A percentile compares a stretch with the other conserved stretches of the same genome.
These are phyloP conservation scores for Plasmodium cynomolgi DNA, from an alignment of 169 alveolate genomes.

Conservation along the genomic window DNA sequence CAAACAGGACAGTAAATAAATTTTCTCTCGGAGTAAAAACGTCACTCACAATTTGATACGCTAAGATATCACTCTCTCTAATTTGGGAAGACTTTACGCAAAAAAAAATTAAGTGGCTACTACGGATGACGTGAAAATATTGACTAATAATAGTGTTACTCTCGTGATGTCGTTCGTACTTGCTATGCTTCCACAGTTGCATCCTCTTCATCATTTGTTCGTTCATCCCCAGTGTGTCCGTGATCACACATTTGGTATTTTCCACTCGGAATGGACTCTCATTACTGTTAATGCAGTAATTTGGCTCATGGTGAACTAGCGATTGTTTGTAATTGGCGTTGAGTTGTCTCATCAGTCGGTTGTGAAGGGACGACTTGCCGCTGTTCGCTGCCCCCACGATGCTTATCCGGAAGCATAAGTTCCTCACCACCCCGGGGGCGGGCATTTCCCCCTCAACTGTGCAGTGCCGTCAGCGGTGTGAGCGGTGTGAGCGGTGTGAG, in stretches of 20 bases:
- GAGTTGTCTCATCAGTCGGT: slow-evolving; percentile 3
- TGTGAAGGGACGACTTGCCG: slow-evolving; percentile 56
- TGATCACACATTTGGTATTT: slow-evolving; percentile 22
- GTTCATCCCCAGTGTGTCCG: slow-evolving; percentile 54
- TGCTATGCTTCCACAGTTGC: neutral
- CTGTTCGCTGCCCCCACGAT: slow-evolving; percentile 64
- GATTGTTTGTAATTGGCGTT: slow-evolving; percentile 50
- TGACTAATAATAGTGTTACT: slow-evolving; percentile 23
- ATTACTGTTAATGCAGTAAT: slow-evolving; percentile 26
- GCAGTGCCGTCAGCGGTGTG: neutral
- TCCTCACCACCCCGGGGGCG: neutral
- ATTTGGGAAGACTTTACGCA: slow-evolving; percentile 12
- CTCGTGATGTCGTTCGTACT: neutral
- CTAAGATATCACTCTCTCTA: slow-evolving; percentile 29
- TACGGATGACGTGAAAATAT: slow-evolving; percentile 8
- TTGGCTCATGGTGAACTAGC: slow-evolving; percentile 4
- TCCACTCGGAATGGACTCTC: slow-evolving; percentile 8
- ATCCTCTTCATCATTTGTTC: slow-evolving; percentile 41
- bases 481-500: too few relatives aligned
- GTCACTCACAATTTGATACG: slow-evolving; percentile 15
- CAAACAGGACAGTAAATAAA: slow-evolving; percentile 4
- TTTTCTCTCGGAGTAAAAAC: slow-evolving; percentile 1
- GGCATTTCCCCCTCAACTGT: neutral
- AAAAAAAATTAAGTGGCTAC: slow-evolving; percentile 32
- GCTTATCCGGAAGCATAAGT: slow-evolving; percentile 14